Percentiles rank a stretch among this genome's conserved stretches.
Evolutionary conservation across 75 land plant genomes (phyloP).

Genomic region (Ceratopteris richardii): DNA sequence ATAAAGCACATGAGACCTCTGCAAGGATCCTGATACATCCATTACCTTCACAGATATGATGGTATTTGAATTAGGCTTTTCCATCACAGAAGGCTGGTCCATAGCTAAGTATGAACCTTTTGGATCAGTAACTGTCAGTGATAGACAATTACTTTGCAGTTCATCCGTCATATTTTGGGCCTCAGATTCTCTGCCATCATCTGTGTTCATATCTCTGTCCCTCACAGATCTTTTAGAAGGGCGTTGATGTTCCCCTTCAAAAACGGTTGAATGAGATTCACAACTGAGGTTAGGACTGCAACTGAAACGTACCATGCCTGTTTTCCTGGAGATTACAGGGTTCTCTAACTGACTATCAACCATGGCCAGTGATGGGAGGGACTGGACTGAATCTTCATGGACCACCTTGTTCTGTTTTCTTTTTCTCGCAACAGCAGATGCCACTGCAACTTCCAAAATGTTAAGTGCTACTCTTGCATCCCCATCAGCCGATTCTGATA

Average conservation of each 20-base stretch:
- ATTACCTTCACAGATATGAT: constrained; percentile 20
- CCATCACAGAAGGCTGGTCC: neutral
- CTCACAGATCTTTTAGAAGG: neutral
- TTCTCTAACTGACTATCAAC: no score
- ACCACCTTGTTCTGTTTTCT: constrained; percentile 5
- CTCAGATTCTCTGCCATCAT: neutral
- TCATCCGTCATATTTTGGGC: neutral
- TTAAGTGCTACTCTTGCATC: constrained; percentile 90
- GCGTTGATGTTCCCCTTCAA: neutral
- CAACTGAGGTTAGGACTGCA: no score
- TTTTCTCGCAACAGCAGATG: constrained; percentile 41
- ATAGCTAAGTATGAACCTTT: neutral
- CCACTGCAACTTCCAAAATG: constrained; percentile 65
- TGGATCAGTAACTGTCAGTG: no score
- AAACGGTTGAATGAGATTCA: no score
- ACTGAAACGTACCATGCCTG: no score
- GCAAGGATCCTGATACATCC: constrained; percentile 74
- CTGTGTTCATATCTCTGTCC: neutral
- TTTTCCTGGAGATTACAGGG: no score
- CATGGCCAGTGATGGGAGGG: no score
- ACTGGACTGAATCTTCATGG: no score
- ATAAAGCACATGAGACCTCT: constrained; percentile 72
- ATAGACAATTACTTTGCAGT: no score
- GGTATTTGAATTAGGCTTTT: neutral
- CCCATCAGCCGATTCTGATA: constrained; percentile 72